Evolutionary conservation across 2,329 filamentous ascomycete genomes (phyloP).

Genomic region (Aureobasidium sp.): DNA sequence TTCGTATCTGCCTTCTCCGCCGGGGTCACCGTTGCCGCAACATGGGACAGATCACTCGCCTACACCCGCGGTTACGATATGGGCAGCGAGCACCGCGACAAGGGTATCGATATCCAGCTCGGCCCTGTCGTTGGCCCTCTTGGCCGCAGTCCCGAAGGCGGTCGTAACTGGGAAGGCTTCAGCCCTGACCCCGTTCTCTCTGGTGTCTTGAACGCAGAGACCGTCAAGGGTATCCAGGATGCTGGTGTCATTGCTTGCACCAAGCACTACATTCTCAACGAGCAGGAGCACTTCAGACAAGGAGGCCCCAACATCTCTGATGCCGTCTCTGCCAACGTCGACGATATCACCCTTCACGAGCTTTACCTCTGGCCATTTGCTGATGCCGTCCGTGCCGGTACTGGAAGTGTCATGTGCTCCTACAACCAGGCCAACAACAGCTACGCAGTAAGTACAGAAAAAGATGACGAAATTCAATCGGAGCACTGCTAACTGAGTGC

Average conservation of each 20-base stretch:
- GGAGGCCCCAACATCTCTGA: conserved; percentile 55
- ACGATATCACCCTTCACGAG: conserved; percentile 56
- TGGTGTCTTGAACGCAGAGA: conserved; percentile 62
- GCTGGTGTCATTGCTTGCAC: conserved; percentile 75
- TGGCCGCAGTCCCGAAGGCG: conserved; percentile 58
- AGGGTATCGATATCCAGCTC: conserved; percentile 66
- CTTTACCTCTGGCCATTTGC: conserved; percentile 53
- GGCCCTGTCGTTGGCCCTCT: conserved; percentile 70
- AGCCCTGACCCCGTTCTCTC: conserved; percentile 68
- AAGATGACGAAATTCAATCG: too few relatives aligned
- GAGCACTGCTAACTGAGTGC: conserved; percentile 5
- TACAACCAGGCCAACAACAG: conserved; percentile 76
- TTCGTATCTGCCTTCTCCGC: conserved; percentile 75
- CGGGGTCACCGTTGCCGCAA: conserved; percentile 71
- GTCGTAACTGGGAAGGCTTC: conserved; percentile 63
- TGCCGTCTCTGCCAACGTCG: conserved; percentile 50
- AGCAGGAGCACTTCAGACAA: conserved; percentile 57
- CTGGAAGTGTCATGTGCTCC: conserved; percentile 47
- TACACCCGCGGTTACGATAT: conserved; percentile 61
- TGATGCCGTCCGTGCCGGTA: conserved; percentile 42
- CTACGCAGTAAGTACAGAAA: conserved; percentile 37
- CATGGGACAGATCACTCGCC: conserved; percentile 67
- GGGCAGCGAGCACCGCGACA: conserved; percentile 64
- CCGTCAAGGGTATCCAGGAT: conserved; percentile 71
- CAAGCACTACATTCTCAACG: conserved; percentile 67